Evolutionary conservation across 2,329 filamentous ascomycete genomes (phyloP).

Genomic region (Colletotrichum godetiae): DNA sequence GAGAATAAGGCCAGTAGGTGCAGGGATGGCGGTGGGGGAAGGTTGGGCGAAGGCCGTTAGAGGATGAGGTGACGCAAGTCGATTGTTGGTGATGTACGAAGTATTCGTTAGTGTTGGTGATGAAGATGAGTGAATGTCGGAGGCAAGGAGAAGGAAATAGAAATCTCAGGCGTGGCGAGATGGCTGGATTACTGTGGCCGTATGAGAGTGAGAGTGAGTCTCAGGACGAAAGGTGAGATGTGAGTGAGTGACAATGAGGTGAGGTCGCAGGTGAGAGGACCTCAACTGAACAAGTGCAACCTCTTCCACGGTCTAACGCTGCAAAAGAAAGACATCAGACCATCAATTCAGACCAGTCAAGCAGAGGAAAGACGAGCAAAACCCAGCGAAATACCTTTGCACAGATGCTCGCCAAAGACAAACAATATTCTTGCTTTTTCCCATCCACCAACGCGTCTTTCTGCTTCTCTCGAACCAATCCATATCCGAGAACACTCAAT

Average conservation of each 20-base stretch:
- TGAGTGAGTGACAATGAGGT: background rate
- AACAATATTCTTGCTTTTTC: background rate
- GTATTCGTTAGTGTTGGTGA: background rate
- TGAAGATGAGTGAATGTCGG: background rate
- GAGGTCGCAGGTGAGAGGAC: background rate
- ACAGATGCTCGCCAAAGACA: background rate
- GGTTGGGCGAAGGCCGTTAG: background rate
- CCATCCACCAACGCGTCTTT: background rate
- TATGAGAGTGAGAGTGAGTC: background rate
- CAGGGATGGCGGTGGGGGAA: background rate
- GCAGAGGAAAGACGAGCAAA: background rate
- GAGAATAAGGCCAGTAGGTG: background rate
- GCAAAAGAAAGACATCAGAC: background rate
- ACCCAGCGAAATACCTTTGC: background rate
- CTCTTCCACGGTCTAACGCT: background rate
- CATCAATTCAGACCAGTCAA: background rate
- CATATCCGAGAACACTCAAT: background rate
- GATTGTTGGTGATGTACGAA: background rate
- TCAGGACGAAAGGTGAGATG: background rate
- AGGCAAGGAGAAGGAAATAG: background rate
- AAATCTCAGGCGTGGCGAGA: too few species aligned
- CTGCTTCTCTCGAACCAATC: background rate
- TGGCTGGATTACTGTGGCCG: background rate
- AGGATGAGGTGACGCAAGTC: background rate
- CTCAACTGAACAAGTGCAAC: background rate